Conservation (phyloP, 2,329 filamentous ascomycete species). For the Alternaria rosae region DNA sequence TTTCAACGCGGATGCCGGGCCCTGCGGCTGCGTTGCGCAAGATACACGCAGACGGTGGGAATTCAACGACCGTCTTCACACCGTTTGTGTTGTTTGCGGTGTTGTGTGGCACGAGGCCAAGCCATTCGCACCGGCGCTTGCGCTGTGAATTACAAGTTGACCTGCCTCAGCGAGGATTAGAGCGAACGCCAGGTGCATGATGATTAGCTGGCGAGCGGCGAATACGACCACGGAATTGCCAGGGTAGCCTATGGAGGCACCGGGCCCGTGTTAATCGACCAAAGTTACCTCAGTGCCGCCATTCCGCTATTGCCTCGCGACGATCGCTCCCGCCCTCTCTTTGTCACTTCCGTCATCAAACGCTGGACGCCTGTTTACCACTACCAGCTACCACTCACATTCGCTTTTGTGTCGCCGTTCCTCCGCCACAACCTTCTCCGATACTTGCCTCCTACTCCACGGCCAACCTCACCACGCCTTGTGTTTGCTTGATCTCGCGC, state of each 20-base stretch:
- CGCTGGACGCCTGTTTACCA: conserved; percentile 1
- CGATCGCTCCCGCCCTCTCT: conserved; percentile 14
- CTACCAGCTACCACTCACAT: conserved; percentile 1
- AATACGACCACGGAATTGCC: conserved; percentile 9
- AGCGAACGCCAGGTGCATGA: conserved; percentile 1
- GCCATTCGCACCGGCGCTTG: neutral
- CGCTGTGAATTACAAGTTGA: neutral
- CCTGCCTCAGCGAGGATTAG: conserved; percentile 6
- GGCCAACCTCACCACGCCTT: neutral
- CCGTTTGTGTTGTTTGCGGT: neutral
- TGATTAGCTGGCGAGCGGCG: conserved; percentile 11
- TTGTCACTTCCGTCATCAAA: conserved; percentile 10
- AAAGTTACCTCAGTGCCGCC: neutral
- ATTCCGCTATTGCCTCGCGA: conserved; percentile 4
- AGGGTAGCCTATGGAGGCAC: neutral
- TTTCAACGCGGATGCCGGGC: neutral
- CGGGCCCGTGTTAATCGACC: neutral
- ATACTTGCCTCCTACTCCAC: neutral
- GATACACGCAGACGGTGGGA: neutral
- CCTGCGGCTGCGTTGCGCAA: neutral
- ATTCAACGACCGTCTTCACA: no score
- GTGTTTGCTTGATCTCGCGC: conserved; percentile 5
- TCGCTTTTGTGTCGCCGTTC: conserved; percentile 5
- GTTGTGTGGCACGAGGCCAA: neutral
- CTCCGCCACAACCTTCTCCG: neutral